These are phyloP conservation scores for Solanum chiquidenum DNA, from an alignment of 257 asterid genomes.

Conservation along the genomic window DNA sequence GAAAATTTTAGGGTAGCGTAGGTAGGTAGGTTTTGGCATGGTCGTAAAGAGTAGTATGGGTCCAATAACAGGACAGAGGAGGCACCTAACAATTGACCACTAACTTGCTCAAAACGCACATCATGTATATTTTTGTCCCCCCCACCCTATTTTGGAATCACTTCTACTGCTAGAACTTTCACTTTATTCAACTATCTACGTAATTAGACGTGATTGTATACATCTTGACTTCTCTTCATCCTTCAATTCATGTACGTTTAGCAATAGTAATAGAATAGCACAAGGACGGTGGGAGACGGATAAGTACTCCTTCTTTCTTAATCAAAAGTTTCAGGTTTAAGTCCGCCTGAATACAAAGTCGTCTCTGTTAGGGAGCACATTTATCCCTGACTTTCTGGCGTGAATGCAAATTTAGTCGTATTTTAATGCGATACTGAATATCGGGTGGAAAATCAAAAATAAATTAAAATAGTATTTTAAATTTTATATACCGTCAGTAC, in stretches of 20 bases:
- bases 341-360: accelerated
- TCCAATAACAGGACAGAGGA: slow-evolving; percentile 1
- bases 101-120: neutral
- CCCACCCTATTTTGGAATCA: neutral
- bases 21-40: neutral
- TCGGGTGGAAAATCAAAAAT: neutral
- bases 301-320: too few species aligned
- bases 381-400: neutral
- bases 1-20: neutral
- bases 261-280: neutral
- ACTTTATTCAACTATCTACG: neutral
- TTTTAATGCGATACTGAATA: too few species aligned
- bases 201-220: neutral
- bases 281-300: neutral
- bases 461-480: too few species aligned
- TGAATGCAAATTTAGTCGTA: neutral
- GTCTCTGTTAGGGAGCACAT: too few species aligned
- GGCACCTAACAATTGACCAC: slow-evolving; percentile 23
- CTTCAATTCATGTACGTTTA: neutral
- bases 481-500: too few species aligned
- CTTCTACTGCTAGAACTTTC: slow-evolving; percentile 1
- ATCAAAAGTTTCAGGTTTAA: too few species aligned
- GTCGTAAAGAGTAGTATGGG: neutral
- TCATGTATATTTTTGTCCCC: neutral
- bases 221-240: neutral